A percentile compares a stretch with the other conserved stretches of the same genome.
These are phyloP conservation scores for Xylaria grammica DNA, from an alignment of 495 filamentous ascomycete genomes.

Conservation along the genomic window DNA sequence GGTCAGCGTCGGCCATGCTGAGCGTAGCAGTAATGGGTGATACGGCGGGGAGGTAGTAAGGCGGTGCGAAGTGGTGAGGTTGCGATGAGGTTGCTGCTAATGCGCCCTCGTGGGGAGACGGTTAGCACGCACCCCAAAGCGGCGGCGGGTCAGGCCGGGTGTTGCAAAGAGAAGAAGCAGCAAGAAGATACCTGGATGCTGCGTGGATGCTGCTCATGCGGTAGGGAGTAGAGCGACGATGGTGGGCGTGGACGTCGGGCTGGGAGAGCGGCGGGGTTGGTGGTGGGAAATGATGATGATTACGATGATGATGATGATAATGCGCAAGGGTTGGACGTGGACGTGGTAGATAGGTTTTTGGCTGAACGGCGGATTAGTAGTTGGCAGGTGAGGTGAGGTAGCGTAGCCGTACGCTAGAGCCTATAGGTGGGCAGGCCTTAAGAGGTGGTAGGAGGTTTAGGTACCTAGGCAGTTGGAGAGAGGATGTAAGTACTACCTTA, in stretches of 20 bases:
- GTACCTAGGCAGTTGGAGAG: conserved; percentile 10
- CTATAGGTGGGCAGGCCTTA: background rate
- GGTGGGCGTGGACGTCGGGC: conserved; percentile 17
- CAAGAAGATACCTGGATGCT: conserved; percentile 23
- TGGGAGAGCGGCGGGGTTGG: conserved; percentile 27
- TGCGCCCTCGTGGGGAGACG: conserved; percentile 24
- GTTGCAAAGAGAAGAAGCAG: conserved; percentile 25
- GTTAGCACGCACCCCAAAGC: conserved; percentile 28
- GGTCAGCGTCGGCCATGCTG: conserved; percentile 98
- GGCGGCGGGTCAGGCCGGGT: conserved; percentile 27
- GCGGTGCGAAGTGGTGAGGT: conserved; percentile 23
- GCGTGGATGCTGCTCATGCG: conserved; percentile 16
- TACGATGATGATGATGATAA: conserved; percentile 21
- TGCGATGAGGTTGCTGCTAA: conserved; percentile 39
- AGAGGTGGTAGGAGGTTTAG: no score
- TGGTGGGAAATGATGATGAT: conserved; percentile 25
- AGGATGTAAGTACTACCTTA: no score
- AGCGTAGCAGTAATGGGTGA: conserved; percentile 19
- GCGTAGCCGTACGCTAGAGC: conserved; percentile 22
- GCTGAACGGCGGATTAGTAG: conserved; percentile 27
- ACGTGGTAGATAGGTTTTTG: conserved; percentile 30
- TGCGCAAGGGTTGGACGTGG: conserved; percentile 31
- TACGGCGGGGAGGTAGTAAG: conserved; percentile 15
- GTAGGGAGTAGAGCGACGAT: conserved; percentile 22
- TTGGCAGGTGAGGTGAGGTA: conserved; percentile 25